A percentile compares a stretch with the other conserved stretches of the same genome.
Evolutionary conservation across 1,139 yeast species (phyloP).

Genomic region (Suhomyces coccinellae): DNA sequence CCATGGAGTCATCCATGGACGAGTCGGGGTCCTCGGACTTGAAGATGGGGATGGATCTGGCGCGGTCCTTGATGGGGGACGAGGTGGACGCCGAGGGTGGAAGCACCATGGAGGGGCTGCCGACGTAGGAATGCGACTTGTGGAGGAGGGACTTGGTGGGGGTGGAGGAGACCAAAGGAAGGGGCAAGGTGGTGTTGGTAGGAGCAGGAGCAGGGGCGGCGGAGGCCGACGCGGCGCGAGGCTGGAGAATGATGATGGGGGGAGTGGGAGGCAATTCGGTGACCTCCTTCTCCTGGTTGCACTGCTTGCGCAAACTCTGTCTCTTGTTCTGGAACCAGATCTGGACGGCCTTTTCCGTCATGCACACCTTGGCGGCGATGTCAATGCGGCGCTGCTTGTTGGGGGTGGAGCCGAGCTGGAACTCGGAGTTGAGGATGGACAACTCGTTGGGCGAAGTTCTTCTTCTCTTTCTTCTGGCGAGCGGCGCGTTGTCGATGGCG

Average conservation of each 20-base stretch:
- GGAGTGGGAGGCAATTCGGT: conserved; percentile 49
- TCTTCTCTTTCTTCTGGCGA: conserved; percentile 91
- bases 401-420: conserved; percentile 76
- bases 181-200: conserved; percentile 6
- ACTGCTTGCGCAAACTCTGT: conserved; percentile 69
- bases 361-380: conserved; percentile 75
- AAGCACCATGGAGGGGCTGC: conserved; percentile 19
- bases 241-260: conserved; percentile 21
- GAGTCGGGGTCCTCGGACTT: conserved; percentile 21
- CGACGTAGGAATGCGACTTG: conserved; percentile 31
- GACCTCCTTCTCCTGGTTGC: conserved; percentile 41
- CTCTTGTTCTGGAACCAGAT: conserved; percentile 98
- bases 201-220: too few relatives aligned
- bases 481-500: conserved; percentile 79
- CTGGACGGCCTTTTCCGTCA: conserved; percentile 97
- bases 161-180: conserved; percentile 24
- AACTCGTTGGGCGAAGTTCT: conserved; percentile 90
- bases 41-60: conserved; percentile 23
- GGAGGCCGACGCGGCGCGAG: background rate
- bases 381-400: conserved; percentile 70
- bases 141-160: conserved; percentile 29
- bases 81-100: conserved; percentile 13
- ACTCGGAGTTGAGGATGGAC: conserved; percentile 76
- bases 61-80: conserved; percentile 26
- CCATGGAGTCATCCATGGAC: conserved; percentile 26